These are phyloP conservation scores for Cladosporium sp. DNA, from an alignment of 2,329 filamentous ascomycete species.

Conservation along the genomic window DNA sequence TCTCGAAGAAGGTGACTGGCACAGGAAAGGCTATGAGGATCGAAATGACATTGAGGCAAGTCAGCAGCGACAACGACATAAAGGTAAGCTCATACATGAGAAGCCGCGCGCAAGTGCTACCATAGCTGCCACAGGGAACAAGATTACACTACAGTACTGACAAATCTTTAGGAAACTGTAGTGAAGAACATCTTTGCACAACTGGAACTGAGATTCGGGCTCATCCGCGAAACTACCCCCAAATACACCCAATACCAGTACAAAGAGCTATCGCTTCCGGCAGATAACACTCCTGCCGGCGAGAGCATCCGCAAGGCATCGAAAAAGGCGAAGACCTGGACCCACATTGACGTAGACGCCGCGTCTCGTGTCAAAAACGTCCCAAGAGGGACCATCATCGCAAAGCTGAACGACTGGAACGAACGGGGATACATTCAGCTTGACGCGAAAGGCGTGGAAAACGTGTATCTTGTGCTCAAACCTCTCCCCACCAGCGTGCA, in stretches of 20 bases:
- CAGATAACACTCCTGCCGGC: slow-evolving; percentile 46
- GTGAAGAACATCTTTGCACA: slow-evolving; percentile 59
- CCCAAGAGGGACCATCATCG: slow-evolving; percentile 51
- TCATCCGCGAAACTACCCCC: slow-evolving; percentile 58
- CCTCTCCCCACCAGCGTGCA: slow-evolving; percentile 45
- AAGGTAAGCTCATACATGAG: slow-evolving; percentile 32
- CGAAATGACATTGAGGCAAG: slow-evolving; percentile 47
- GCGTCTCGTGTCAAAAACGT: slow-evolving; percentile 36
- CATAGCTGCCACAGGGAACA: neutral
- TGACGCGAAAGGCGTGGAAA: slow-evolving; percentile 53
- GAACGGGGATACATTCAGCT: slow-evolving; percentile 53
- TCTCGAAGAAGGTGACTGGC: slow-evolving; percentile 34
- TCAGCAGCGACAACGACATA: slow-evolving; percentile 57
- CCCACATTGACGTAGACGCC: slow-evolving; percentile 52
- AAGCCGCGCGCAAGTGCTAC: neutral
- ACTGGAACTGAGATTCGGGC: slow-evolving; percentile 59
- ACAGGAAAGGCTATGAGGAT: slow-evolving; percentile 33
- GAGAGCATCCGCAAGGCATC: slow-evolving; percentile 47
- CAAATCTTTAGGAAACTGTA: slow-evolving; percentile 35
- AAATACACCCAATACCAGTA: slow-evolving; percentile 60
- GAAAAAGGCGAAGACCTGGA: slow-evolving; percentile 45
- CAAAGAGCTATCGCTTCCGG: slow-evolving; percentile 36
- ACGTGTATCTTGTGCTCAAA: slow-evolving; percentile 55
- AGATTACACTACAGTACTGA: neutral
- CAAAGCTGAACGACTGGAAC: slow-evolving; percentile 57